A percentile compares a stretch with the other conserved stretches of the same genome.
phyloP scores from a whole-genome alignment of 2,329 filamentous ascomycete genomes.

The Fusarium zealandicum region DNA sequence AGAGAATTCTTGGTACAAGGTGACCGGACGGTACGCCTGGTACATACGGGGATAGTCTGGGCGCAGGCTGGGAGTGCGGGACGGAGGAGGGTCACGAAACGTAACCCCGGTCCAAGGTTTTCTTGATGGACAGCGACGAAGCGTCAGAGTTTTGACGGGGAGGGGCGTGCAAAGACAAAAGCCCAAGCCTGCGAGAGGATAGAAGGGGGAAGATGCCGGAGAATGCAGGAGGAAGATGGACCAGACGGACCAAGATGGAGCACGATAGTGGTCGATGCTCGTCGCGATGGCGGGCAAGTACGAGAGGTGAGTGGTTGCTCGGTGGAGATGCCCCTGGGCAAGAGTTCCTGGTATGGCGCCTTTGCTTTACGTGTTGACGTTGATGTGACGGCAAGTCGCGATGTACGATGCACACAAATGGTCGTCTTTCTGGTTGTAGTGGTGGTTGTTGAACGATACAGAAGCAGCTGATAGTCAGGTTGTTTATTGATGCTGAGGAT shows the following conservation, averaged over 20 bases:
- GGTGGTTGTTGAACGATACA: slow-evolving; percentile 2
- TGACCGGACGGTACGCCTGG: slow-evolving; percentile 33
- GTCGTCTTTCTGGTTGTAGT: slow-evolving; percentile 3
- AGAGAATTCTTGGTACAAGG: slow-evolving; percentile 41
- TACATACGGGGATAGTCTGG: slow-evolving; percentile 27
- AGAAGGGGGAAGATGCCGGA: slow-evolving; percentile 32
- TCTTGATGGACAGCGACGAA: slow-evolving; percentile 14
- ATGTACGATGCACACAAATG: neutral
- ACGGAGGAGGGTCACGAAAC: slow-evolving; percentile 37
- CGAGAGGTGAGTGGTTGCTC: slow-evolving; percentile 12
- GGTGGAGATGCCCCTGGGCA: slow-evolving; percentile 19
- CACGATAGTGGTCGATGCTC: neutral
- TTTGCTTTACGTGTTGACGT: slow-evolving; percentile 25
- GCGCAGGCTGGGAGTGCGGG: slow-evolving; percentile 35
- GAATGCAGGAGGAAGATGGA: slow-evolving; percentile 10
- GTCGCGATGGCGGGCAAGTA: slow-evolving; percentile 3
- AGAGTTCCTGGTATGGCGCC: slow-evolving; percentile 15
- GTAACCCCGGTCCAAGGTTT: slow-evolving; percentile 34
- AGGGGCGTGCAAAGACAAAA: slow-evolving; percentile 11
- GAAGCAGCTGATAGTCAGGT: slow-evolving; percentile 33
- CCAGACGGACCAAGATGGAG: slow-evolving; percentile 8
- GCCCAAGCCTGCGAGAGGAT: neutral
- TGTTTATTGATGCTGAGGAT: slow-evolving; percentile 20
- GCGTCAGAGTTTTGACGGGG: slow-evolving; percentile 33
- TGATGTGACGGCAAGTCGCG: slow-evolving; percentile 24